Conservation (phyloP, 2,329 filamentous ascomycete species). For the Fusarium graminum region DNA sequence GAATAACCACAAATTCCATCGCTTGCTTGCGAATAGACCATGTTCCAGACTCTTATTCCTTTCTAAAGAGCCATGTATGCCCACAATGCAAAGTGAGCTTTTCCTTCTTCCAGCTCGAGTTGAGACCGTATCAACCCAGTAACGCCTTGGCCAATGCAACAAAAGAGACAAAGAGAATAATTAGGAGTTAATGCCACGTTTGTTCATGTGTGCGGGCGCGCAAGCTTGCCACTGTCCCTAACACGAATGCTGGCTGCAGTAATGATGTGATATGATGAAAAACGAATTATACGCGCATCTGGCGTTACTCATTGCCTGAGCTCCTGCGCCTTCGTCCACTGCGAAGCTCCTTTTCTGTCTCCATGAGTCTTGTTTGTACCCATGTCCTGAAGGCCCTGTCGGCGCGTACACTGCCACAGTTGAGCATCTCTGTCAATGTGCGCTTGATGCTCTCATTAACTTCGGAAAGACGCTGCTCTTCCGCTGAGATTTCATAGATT, state of each 20-base stretch:
- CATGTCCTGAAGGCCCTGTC: constrained; percentile 67
- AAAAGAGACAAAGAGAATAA: constrained; percentile 20
- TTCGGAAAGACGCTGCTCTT: constrained; percentile 66
- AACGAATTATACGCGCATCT: not conserved
- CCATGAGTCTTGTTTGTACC: constrained; percentile 70
- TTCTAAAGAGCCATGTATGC: constrained; percentile 6
- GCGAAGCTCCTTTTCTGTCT: constrained; percentile 70
- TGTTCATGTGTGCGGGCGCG: constrained; percentile 10
- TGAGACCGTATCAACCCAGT: constrained; percentile 18
- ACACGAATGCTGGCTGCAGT: constrained; percentile 11
- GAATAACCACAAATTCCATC: constrained; percentile 11
- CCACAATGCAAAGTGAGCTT: constrained; percentile 19
- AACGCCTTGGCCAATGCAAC: constrained; percentile 44
- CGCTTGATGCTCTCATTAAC: constrained; percentile 73
- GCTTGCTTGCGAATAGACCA: constrained; percentile 22
- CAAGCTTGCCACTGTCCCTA: constrained; percentile 27
- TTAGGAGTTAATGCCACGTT: constrained; percentile 41
- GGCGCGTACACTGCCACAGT: constrained; percentile 67
- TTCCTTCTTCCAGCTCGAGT: constrained; percentile 17
- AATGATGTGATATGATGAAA: constrained; percentile 29
- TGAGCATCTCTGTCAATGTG: constrained; percentile 71
- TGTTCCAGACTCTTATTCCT: constrained; percentile 12
- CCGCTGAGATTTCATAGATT: constrained; percentile 62
- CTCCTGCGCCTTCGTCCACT: constrained; percentile 65
- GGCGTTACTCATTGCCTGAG: constrained; percentile 49